phyloP scores from a whole-genome alignment of 331 rosid species.

The Erythrophleum ivorense region DNA sequence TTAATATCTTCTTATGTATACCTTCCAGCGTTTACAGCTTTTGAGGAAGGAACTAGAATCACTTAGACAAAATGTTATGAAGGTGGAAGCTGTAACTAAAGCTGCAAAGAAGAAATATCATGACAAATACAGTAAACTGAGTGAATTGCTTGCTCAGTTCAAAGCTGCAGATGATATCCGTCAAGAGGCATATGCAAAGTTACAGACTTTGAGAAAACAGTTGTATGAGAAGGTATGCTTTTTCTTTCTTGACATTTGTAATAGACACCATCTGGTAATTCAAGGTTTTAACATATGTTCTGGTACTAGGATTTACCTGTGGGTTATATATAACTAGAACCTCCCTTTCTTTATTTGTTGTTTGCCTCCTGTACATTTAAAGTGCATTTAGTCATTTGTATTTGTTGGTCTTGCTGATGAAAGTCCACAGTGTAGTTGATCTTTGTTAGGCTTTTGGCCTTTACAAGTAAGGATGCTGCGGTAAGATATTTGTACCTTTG shows the following conservation, averaged over 20 bases:
- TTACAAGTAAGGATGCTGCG: too few relatives aligned
- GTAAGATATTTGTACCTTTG: too few relatives aligned
- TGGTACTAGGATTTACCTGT: not conserved
- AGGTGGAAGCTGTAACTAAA: conserved; percentile 61
- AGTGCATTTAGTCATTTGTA: too few relatives aligned
- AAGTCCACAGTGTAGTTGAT: too few relatives aligned
- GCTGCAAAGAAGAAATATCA: conserved; percentile 63
- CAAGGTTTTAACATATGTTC: not conserved
- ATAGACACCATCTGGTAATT: not conserved
- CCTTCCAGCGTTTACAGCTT: conserved; percentile 48
- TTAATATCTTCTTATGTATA: conserved; percentile 18
- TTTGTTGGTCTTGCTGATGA: too few relatives aligned
- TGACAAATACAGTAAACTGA: conserved; percentile 52
- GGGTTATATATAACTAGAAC: too few relatives aligned
- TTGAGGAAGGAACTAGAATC: conserved; percentile 69
- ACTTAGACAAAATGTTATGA: conserved; percentile 62
- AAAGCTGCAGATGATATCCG: conserved; percentile 75
- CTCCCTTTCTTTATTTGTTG: too few relatives aligned
- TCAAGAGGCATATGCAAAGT: conserved; percentile 72
- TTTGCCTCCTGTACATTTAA: too few relatives aligned
- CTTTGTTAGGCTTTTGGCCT: too few relatives aligned
- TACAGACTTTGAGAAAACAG: conserved; percentile 64
- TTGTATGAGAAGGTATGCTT: conserved; percentile 66
- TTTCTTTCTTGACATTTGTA: not conserved
- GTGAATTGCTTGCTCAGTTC: conserved; percentile 51